A percentile compares a stretch with the other conserved stretches of the same genome.
These are phyloP conservation scores for Athelia sp. DNA, from an alignment of 1,284 basidiomycete genomes.

Conservation along the genomic window DNA sequence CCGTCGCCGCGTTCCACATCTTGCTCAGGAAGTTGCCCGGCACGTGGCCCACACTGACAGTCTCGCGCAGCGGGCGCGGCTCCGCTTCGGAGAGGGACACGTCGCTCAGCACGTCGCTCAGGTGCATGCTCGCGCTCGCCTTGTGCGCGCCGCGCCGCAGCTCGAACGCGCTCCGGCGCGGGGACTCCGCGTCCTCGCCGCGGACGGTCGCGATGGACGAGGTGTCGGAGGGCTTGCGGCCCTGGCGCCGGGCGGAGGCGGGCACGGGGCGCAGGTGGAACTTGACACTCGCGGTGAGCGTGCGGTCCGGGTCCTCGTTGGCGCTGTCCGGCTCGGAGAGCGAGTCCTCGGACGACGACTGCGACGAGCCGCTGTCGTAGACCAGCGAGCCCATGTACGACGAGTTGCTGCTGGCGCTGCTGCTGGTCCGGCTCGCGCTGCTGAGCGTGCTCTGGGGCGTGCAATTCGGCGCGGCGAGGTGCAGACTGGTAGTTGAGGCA, in stretches of 20 bases:
- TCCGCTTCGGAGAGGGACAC: slow-evolving; percentile 2
- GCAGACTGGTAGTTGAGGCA: slow-evolving; percentile 28
- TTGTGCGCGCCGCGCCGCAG: not conserved
- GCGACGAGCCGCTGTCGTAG: slow-evolving; percentile 61
- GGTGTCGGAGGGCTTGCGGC: slow-evolving; percentile 51
- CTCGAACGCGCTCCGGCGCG: slow-evolving; percentile 4
- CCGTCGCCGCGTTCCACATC: slow-evolving; percentile 57
- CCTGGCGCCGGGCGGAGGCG: slow-evolving; percentile 37
- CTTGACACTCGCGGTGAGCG: slow-evolving; percentile 13
- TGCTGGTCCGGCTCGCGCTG: slow-evolving; percentile 31
- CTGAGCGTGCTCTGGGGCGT: slow-evolving; percentile 34
- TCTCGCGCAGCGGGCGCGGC: slow-evolving; percentile 14
- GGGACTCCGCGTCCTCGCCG: slow-evolving; percentile 12
- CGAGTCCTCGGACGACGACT: slow-evolving; percentile 45
- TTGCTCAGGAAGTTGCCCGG: slow-evolving; percentile 54
- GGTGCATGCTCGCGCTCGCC: not conserved
- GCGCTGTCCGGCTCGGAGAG: slow-evolving; percentile 49
- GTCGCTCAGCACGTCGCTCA: not conserved
- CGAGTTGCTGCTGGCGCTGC: slow-evolving; percentile 41
- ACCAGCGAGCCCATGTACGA: slow-evolving; percentile 60
- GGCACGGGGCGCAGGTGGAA: slow-evolving; percentile 40
- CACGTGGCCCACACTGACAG: slow-evolving; percentile 15
- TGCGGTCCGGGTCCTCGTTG: slow-evolving; percentile 30
- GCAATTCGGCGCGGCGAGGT: slow-evolving; percentile 21
- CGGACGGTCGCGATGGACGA: slow-evolving; percentile 45